Conservation (phyloP, 2,329 filamentous ascomycete genomes). For the Bipolaris oryzae region DNA sequence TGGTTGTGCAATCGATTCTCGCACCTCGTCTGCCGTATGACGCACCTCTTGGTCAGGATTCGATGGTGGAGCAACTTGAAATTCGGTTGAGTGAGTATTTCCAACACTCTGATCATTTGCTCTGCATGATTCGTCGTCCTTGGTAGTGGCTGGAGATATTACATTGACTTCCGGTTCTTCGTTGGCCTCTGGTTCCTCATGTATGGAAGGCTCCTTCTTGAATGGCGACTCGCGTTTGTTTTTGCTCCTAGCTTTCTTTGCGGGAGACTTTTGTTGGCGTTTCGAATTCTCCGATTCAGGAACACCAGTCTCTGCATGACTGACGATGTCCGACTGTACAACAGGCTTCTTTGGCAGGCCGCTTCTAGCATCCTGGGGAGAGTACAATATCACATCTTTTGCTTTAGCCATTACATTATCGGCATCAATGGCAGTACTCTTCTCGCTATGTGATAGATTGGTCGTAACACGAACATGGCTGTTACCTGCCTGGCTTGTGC, state of each 20-base stretch:
- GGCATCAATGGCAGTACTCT: background rate
- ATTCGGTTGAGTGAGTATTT: background rate
- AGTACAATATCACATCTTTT: slow-evolving; percentile 28
- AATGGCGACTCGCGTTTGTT: background rate
- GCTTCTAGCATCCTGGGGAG: slow-evolving; percentile 47
- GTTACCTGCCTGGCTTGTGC: slow-evolving; percentile 1
- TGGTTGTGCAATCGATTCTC: background rate
- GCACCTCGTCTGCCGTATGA: background rate
- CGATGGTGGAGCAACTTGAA: background rate
- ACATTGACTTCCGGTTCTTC: background rate
- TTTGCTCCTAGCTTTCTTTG: slow-evolving; percentile 10
- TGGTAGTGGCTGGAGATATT: background rate
- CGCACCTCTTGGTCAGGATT: background rate
- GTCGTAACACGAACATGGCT: slow-evolving; percentile 1
- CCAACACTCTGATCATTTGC: background rate
- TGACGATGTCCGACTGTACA: slow-evolving; percentile 1
- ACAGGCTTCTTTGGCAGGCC: slow-evolving; percentile 28
- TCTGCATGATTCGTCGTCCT: background rate
- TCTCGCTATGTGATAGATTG: slow-evolving; percentile 4
- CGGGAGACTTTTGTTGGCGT: slow-evolving; percentile 18
- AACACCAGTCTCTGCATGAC: slow-evolving; percentile 12
- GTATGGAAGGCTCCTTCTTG: background rate
- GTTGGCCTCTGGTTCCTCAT: background rate
- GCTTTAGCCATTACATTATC: background rate
- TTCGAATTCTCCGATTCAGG: slow-evolving; percentile 27